phyloP scores from a whole-genome alignment of 75 land plant genomes.

The Ceratopteris richardii region DNA sequence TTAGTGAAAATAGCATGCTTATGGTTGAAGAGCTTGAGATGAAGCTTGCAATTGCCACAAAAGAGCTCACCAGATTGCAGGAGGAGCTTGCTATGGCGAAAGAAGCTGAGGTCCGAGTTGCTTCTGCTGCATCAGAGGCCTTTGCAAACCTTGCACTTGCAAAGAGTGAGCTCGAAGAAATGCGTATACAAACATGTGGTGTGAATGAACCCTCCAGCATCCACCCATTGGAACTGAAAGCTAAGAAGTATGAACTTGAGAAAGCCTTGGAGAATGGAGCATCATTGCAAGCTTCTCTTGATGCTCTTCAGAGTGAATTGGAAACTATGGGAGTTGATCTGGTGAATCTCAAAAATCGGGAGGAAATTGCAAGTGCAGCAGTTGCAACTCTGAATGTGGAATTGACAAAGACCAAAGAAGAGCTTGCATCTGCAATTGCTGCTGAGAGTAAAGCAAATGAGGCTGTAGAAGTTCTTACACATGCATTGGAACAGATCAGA shows the following conservation, averaged over 20 bases:
- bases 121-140: slow-evolving; percentile 12
- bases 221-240: slow-evolving; percentile 36
- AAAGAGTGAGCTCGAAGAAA: slow-evolving; percentile 48
- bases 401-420: slow-evolving; percentile 27
- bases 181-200: slow-evolving; percentile 28
- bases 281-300: slow-evolving; percentile 24
- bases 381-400: slow-evolving; percentile 45
- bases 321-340: slow-evolving; percentile 51
- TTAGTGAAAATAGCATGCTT: slow-evolving; percentile 17
- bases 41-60: slow-evolving; percentile 37
- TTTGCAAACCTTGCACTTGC: slow-evolving; percentile 36
- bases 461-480: slow-evolving; percentile 48
- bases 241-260: slow-evolving; percentile 41
- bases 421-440: slow-evolving; percentile 8
- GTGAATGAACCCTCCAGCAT: slow-evolving; percentile 1
- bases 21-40: slow-evolving; percentile 11
- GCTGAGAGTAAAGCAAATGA: slow-evolving; percentile 54
- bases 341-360: slow-evolving; percentile 45
- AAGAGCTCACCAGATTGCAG: slow-evolving; percentile 44
- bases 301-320: slow-evolving; percentile 36
- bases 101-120: slow-evolving; percentile 33
- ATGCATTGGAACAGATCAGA: slow-evolving; percentile 46
- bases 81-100: slow-evolving; percentile 45
- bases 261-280: slow-evolving; percentile 53
- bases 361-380: slow-evolving; percentile 44